Base-by-base conservation (phyloP, 352 stramenopile genomes). In the Globisporangium barbulae region DNA sequence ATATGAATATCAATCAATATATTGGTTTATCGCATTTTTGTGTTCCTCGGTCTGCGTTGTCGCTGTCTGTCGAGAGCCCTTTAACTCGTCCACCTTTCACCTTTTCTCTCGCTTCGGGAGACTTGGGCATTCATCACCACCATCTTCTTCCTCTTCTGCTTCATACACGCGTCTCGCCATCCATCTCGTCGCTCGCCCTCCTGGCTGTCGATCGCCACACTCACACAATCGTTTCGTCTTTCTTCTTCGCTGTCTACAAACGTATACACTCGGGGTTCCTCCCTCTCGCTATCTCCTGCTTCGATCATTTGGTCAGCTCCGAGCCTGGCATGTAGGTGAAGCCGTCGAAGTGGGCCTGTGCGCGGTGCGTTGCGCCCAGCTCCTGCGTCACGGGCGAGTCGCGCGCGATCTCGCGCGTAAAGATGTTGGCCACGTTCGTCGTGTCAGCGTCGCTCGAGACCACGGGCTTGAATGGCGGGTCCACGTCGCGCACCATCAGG, bases 261-360 rank as follows among this genome's bases (percentile, higher is more conserved):
- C 52, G 52, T 41, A 58, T 31, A 58, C 52, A 45, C 52, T 58
- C 9, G 52, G 25, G 25, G 22, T 53, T 56, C 48, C 31, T 54
- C 31, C 28, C 30, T 22, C 28, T 21, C 22, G 22, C 15, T 53
- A 41, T 35, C 22, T 49, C 28, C 42, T 53, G 13, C 30, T 31
- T 57, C 50, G 50, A 55, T 19, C 58, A 68, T 63, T 75, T 66
- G 69, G 62, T 78, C 69, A 92, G 65, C 65, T 86, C 73, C 64
- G 74, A 81, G 47, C 76, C 74, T 3, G 87, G 87, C 78, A 93
- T 93, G 78, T 97, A 98, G 19, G 94, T 98, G 68, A 98, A 98
- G 30, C 83, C 90, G 62, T 98, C 88, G 66, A 98, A 98, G 70
- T 97, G 85, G 12, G 88, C 81, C 62, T 94, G 78, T 1, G 90